These are phyloP conservation scores for Stylosanthes scabra DNA, from an alignment of 331 rosid genomes.

Conservation along the genomic window DNA sequence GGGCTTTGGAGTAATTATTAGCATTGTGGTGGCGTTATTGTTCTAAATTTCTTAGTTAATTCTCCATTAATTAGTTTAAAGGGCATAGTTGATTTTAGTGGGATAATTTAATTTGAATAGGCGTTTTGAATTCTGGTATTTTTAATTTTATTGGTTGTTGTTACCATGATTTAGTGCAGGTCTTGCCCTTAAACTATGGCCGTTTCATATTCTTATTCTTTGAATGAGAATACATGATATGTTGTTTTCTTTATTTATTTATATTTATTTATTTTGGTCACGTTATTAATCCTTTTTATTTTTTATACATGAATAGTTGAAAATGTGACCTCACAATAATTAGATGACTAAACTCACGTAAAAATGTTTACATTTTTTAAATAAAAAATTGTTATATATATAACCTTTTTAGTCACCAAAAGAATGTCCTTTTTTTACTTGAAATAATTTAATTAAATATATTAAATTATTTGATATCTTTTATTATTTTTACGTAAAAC, in stretches of 20 bases:
- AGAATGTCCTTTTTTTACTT: no score
- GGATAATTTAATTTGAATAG: not conserved
- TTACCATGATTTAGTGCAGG: not conserved
- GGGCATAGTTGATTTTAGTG: not conserved
- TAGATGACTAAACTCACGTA: no score
- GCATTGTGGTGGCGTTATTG: slow-evolving; percentile 26
- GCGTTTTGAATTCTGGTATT: not conserved
- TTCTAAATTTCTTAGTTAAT: slow-evolving; percentile 9
- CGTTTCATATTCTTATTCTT: not conserved
- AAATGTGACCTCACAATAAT: no score
- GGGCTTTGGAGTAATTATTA: slow-evolving; percentile 9
- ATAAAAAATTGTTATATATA: no score
- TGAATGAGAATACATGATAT: not conserved
- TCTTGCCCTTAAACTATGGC: not conserved
- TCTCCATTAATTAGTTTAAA: not conserved
- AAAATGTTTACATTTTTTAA: no score
- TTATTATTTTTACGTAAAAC: no score
- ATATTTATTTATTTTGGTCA: no score
- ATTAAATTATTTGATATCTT: no score
- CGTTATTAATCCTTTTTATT: no score
- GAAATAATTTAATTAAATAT: no score
- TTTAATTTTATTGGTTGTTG: not conserved
- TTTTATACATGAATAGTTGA: no score
- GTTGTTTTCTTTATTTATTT: not conserved
- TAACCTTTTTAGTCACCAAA: no score